phyloP scores from a whole-genome alignment of 83 land plant genomes.

The Thuja plicata region DNA sequence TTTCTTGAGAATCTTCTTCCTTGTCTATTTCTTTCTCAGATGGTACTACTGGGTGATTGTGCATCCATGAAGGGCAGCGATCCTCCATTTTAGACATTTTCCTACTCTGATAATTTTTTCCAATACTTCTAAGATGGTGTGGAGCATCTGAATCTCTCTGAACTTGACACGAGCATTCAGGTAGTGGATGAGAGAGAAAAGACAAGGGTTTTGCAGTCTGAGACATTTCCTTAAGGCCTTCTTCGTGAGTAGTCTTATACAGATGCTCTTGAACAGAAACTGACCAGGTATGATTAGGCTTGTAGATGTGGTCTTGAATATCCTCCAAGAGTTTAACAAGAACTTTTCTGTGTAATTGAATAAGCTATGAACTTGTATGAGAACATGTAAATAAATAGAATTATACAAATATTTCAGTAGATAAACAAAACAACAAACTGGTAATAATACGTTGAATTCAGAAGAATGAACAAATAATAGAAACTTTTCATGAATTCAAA shows the following conservation, averaged over 20 bases:
- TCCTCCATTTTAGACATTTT: constrained; percentile 21
- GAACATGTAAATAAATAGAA: not conserved
- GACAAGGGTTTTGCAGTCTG: constrained; percentile 36
- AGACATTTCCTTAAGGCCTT: constrained; percentile 36
- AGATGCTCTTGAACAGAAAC: constrained; percentile 42
- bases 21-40: constrained; percentile 27
- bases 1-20: constrained; percentile 47
- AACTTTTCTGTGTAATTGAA: constrained; percentile 37
- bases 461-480: not conserved
- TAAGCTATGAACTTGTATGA: not conserved
- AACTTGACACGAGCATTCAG: constrained; percentile 71
- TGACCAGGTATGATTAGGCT: constrained; percentile 58
- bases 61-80: constrained; percentile 51
- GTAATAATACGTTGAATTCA: not conserved
- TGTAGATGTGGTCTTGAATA: constrained; percentile 37
- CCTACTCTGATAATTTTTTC: not conserved
- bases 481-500: not conserved
- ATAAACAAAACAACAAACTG: not conserved
- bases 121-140: constrained; percentile 16
- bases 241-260: constrained; percentile 21
- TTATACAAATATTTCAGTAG: not conserved
- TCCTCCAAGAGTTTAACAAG: constrained; percentile 44
- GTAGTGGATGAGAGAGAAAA: constrained; percentile 77
- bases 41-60: not conserved
- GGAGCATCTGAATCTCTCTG: constrained; percentile 6